Evolutionary conservation across 768 basidiomycete genomes (phyloP).

Genomic region (Xerocomellus amylosporus): DNA sequence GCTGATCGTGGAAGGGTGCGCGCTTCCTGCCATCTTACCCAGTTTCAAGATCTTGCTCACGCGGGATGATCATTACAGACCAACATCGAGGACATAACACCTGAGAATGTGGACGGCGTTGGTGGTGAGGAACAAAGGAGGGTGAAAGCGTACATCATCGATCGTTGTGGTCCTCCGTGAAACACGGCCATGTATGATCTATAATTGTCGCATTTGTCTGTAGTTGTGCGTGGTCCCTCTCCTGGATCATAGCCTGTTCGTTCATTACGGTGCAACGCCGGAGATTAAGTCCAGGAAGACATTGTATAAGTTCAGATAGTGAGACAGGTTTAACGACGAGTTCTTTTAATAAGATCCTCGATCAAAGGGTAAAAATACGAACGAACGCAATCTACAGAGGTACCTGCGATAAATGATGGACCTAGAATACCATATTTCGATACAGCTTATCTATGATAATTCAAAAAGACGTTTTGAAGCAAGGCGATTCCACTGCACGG

Average conservation of each 20-base stretch:
- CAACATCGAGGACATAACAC: conserved; percentile 81
- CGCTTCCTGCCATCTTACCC: conserved; percentile 9
- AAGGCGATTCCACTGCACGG: background rate
- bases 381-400: conserved; percentile 4
- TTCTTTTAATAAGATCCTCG: conserved; percentile 1
- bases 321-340: background rate
- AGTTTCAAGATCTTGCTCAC: conserved; percentile 1
- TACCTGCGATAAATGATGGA: background rate
- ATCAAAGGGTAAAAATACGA: conserved; percentile 12
- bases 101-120: conserved; percentile 87
- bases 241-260: background rate
- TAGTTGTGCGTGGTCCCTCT: background rate
- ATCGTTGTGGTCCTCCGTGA: conserved; percentile 55
- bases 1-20: conserved; percentile 87
- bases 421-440: conserved; percentile 4
- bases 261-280: background rate
- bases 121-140: conserved; percentile 84
- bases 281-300: background rate
- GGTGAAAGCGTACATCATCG: conserved; percentile 72
- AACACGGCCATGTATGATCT: background rate
- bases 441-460: conserved; percentile 13
- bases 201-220: background rate
- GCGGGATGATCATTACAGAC: conserved; percentile 41
- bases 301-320: background rate
- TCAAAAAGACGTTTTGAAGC: background rate